These are phyloP conservation scores for Chytriomyces sp. DNA, from an alignment of 192 early-diverging fungal genomes.

Conservation along the genomic window DNA sequence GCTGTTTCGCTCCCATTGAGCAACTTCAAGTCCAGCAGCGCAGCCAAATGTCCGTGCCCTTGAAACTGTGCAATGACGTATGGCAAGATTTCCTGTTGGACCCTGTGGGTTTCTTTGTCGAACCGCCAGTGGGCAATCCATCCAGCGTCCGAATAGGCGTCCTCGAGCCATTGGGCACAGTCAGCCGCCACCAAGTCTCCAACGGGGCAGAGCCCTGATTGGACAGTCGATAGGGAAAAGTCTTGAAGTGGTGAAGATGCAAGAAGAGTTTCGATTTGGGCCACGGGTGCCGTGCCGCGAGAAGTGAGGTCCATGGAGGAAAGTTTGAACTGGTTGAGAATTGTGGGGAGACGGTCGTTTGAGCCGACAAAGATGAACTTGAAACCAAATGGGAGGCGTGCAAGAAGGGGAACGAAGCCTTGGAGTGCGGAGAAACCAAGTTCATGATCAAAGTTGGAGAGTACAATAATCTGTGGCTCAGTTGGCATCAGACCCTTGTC, in stretches of 20 bases:
- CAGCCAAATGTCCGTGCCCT: background rate
- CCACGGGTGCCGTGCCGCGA: background rate
- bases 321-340: background rate
- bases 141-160: background rate
- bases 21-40: background rate
- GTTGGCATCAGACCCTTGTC: background rate
- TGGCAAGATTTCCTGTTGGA: background rate
- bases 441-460: conserved; percentile 3
- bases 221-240: background rate
- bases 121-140: background rate
- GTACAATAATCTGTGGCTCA: background rate
- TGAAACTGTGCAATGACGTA: background rate
- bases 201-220: background rate
- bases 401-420: background rate
- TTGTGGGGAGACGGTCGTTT: conserved; percentile 1
- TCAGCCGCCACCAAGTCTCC: background rate
- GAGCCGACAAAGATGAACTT: background rate
- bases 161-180: background rate
- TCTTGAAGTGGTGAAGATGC: background rate
- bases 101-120: background rate
- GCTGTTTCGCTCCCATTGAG: background rate
- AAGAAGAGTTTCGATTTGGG: background rate
- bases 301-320: background rate
- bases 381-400: background rate
- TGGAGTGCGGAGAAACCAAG: background rate